Percentiles rank a stretch among this genome's conserved stretches.
phyloP scores from a whole-genome alignment of 768 basidiomycete species.

The Lentinula sp. region DNA sequence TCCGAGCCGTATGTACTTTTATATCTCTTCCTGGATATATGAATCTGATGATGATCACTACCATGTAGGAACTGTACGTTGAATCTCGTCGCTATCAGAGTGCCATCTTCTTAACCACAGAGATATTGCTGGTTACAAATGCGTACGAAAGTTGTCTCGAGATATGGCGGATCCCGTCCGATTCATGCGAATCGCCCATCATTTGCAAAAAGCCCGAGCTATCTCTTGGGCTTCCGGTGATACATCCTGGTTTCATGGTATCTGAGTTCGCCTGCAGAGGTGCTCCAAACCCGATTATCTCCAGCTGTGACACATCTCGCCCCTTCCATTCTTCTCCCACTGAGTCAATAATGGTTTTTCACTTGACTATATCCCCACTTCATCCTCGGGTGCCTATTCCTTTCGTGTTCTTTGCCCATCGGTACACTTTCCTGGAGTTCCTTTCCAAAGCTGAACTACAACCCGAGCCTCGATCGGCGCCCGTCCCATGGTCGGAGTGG shows the following conservation, averaged over 20 bases:
- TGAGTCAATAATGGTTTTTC: constrained; percentile 4
- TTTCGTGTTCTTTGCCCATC: constrained; percentile 6
- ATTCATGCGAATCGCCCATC: not conserved
- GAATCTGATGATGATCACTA: not conserved
- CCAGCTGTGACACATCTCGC: not conserved
- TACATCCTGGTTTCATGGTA: not conserved
- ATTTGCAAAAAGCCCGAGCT: not conserved
- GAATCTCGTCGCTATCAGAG: constrained; percentile 5
- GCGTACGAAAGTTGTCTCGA: constrained; percentile 22
- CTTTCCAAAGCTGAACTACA: not conserved
- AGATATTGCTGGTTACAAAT: constrained; percentile 28
- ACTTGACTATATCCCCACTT: constrained; percentile 1
- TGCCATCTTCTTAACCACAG: constrained; percentile 25
- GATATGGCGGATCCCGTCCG: constrained; percentile 23
- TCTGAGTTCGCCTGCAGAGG: constrained; percentile 3
- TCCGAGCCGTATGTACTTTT: not conserved
- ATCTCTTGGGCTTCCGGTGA: not conserved
- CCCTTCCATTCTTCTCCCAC: constrained; percentile 1
- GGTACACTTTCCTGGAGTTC: not conserved
- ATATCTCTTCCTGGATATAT: not conserved
- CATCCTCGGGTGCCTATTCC: not conserved
- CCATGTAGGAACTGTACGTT: not conserved
- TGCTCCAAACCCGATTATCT: not conserved
- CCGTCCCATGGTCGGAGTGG: constrained; percentile 5
- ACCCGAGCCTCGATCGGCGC: not conserved